Conservation (phyloP, 2,329 filamentous ascomycete genomes). For the Neofusicoccum sp. region DNA sequence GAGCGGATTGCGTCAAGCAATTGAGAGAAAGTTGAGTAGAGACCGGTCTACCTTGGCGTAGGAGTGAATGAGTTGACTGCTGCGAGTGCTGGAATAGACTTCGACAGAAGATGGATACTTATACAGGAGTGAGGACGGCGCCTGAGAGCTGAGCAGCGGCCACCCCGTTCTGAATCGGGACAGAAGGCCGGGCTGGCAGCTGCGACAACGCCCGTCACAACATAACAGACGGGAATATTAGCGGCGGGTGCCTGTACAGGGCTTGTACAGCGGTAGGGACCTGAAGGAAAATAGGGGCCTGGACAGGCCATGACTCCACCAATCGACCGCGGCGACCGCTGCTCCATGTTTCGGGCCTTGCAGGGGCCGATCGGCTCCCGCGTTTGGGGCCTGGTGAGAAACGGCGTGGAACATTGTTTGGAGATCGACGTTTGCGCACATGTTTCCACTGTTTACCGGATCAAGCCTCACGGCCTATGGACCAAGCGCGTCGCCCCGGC, state of each 20-base stretch:
- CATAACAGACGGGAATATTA: not conserved
- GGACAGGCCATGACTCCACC: conserved; percentile 9
- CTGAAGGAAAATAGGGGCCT: conserved; percentile 12
- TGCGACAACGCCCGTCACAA: conserved; percentile 8
- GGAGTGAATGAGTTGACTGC: conserved; percentile 15
- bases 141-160: not conserved
- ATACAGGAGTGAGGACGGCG: not conserved
- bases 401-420: conserved; percentile 3
- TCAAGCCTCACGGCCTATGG: not conserved
- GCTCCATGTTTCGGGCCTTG: conserved; percentile 13
- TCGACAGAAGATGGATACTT: not conserved
- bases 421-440: conserved; percentile 12
- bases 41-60: conserved; percentile 14
- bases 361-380: conserved; percentile 3
- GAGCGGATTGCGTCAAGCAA: conserved; percentile 12
- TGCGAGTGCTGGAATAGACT: conserved; percentile 9
- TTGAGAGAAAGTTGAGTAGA: conserved; percentile 1
- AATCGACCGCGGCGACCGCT: conserved; percentile 3
- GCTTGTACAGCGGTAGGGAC: not conserved
- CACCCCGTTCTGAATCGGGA: not conserved
- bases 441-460: not conserved
- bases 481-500: conserved; percentile 8
- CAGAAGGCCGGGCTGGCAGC: not conserved
- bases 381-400: not conserved
- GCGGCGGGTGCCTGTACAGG: not conserved